Conservation (phyloP, 805 yeast genomes). For the Metschnikowia vanudenii region DNA sequence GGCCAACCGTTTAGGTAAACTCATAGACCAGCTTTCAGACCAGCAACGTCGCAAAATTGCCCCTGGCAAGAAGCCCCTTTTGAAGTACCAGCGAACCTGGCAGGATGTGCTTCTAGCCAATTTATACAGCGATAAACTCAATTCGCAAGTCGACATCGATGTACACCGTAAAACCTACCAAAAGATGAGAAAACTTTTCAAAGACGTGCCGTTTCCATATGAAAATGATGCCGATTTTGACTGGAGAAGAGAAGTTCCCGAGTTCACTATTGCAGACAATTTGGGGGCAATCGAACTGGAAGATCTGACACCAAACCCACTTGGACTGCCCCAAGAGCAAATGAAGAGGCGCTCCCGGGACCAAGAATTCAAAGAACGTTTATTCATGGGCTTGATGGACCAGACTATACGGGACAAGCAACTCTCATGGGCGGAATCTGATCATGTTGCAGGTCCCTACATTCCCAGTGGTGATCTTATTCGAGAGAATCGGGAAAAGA, state of each 20-base stretch:
- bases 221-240: conserved; percentile 24
- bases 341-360: conserved; percentile 3
- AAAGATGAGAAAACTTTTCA: conserved; percentile 28
- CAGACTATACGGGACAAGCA: conserved; percentile 8
- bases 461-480: conserved; percentile 1
- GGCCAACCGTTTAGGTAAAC: conserved; percentile 13
- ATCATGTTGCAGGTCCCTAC: not conserved
- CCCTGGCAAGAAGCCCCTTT: not conserved
- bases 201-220: conserved; percentile 26
- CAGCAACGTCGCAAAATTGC: not conserved
- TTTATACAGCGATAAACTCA: conserved; percentile 4
- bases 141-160: conserved; percentile 4
- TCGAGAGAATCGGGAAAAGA: conserved; percentile 1
- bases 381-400: conserved; percentile 11
- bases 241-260: conserved; percentile 7
- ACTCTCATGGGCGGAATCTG: conserved; percentile 9
- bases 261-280: conserved; percentile 13
- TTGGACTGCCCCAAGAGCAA: conserved; percentile 1
- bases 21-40: not conserved
- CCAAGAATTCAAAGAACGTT: conserved; percentile 8
- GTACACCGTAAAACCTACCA: conserved; percentile 20
- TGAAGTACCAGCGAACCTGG: conserved; percentile 10
- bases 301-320: not conserved
- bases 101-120: conserved; percentile 17
- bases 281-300: conserved; percentile 11